Conservation (phyloP, 208 protist genomes). For the Spongospora subterranea region DNA sequence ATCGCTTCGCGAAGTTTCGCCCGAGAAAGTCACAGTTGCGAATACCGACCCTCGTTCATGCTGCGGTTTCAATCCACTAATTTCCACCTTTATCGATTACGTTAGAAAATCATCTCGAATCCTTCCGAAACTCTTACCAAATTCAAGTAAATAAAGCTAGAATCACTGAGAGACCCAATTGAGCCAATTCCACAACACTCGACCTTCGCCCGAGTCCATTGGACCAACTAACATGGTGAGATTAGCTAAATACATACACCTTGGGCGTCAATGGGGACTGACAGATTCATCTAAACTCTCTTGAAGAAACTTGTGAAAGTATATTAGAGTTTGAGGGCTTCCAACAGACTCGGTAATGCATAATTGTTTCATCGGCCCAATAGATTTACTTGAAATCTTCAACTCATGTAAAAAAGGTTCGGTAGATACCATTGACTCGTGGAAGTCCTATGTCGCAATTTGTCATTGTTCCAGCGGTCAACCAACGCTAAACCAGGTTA, state of each 20-base stretch:
- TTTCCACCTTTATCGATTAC: neutral
- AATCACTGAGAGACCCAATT: neutral
- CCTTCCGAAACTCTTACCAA: neutral
- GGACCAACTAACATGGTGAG: neutral
- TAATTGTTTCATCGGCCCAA: neutral
- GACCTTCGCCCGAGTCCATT: neutral
- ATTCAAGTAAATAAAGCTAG: neutral
- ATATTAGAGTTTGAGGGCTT: neutral
- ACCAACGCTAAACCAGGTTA: neutral
- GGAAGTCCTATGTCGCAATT: neutral
- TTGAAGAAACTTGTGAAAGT: neutral
- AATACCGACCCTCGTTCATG: neutral
- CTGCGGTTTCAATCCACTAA: neutral
- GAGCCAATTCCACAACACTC: neutral
- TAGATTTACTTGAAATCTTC: neutral
- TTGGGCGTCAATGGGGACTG: neutral
- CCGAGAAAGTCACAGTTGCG: neutral
- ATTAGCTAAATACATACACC: too few species aligned
- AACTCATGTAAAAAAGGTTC: too few species aligned
- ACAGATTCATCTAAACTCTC: neutral
- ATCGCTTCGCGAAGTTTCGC: neutral
- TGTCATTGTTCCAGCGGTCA: neutral
- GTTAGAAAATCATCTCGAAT: neutral
- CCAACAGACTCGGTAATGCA: neutral
- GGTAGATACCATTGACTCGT: too few species aligned